phyloP scores from a whole-genome alignment of 179 eudicot species.

The Amaranthus tricolor region DNA sequence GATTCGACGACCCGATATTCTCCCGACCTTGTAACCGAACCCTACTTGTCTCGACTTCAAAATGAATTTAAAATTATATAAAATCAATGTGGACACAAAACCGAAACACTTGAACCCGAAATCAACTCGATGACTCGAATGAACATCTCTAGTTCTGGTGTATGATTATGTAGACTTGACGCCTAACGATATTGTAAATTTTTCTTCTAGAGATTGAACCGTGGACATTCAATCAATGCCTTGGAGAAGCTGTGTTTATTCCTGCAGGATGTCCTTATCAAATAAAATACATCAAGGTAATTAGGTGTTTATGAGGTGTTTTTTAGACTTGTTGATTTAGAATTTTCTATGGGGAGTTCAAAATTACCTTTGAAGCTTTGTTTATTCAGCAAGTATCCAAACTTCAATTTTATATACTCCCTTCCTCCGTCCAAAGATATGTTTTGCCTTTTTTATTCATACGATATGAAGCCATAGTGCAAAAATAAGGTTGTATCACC shows the following conservation, averaged over 20 bases:
- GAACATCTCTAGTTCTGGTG: no score
- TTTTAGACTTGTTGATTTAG: background rate
- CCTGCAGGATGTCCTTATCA: constrained; percentile 99
- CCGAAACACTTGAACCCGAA: no score
- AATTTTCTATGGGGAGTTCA: background rate
- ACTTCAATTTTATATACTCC: no score
- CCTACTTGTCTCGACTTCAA: no score
- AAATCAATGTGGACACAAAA: no score
- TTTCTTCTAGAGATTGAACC: constrained; percentile 71
- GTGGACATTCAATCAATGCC: constrained; percentile 79
- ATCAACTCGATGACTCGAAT: no score
- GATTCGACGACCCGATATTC: no score
- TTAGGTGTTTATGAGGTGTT: background rate
- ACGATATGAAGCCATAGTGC: no score
- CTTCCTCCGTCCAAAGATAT: background rate
- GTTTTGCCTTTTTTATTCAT: no score
- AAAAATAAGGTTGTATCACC: no score
- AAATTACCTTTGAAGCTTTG: background rate
- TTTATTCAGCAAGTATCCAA: background rate
- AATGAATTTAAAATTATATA: no score
- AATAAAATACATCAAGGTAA: constrained; percentile 67
- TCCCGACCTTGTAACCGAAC: no score
- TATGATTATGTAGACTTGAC: background rate
- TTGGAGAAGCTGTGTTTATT: constrained; percentile 89
- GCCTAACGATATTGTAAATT: background rate